These are phyloP conservation scores for Arctium minus DNA, from an alignment of 129 eudicot genomes.

Conservation along the genomic window DNA sequence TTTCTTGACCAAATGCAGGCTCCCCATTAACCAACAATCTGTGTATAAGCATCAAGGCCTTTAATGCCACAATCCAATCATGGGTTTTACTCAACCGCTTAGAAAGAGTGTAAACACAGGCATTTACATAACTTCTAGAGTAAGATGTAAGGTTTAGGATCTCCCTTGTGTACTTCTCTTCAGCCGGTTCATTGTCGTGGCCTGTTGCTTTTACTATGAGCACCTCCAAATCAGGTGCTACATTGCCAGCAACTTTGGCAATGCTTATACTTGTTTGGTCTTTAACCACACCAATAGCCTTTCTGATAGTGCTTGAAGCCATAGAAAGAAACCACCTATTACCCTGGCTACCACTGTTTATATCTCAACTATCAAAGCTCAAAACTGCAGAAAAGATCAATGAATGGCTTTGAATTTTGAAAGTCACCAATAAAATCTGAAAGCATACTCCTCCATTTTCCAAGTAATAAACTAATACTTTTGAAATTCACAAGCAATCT, in stretches of 20 bases:
- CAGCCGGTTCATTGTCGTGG: constrained; percentile 60
- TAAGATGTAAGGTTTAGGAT: constrained; percentile 38
- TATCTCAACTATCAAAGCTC: neutral
- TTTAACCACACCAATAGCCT: constrained; percentile 69
- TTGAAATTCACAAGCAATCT: neutral
- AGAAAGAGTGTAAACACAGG: constrained; percentile 42
- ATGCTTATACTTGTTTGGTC: constrained; percentile 74
- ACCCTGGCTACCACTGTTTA: neutral
- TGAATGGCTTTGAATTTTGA: neutral
- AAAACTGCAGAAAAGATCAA: constrained; percentile 10
- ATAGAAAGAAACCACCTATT: constrained; percentile 20
- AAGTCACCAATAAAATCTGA: neutral
- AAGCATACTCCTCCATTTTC: neutral
- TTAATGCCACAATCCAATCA: constrained; percentile 80
- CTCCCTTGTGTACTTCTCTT: constrained; percentile 47
- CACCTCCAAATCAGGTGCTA: constrained; percentile 75
- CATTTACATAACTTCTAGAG: constrained; percentile 38
- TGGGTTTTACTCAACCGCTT: constrained; percentile 50
- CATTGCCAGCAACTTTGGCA: constrained; percentile 65
- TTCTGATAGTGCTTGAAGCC: constrained; percentile 66
- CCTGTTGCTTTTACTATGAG: constrained; percentile 65
- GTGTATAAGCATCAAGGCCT: constrained; percentile 60
- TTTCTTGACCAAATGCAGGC: constrained; percentile 38
- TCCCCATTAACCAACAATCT: constrained; percentile 52
- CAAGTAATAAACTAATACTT: neutral